These are phyloP conservation scores for Cladosporium austrohemisphaericum DNA, from an alignment of 2,329 filamentous ascomycete species.

Conservation along the genomic window DNA sequence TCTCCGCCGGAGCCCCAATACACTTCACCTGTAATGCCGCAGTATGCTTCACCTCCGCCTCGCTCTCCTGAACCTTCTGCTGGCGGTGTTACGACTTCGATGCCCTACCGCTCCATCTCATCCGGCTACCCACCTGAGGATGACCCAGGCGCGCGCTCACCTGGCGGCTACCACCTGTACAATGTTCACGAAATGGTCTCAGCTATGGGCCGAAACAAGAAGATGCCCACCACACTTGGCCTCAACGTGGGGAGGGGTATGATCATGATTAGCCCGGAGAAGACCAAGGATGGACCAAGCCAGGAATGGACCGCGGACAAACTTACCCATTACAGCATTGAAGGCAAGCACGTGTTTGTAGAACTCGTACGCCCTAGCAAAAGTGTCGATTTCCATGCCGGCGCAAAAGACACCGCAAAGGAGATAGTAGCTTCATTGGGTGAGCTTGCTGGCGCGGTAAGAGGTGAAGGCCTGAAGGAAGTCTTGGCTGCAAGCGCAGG, in stretches of 20 bases:
- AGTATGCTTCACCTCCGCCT: conserved; percentile 33
- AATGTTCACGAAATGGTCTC: conserved; percentile 97
- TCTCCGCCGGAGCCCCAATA: conserved; percentile 38
- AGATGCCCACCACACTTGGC: conserved; percentile 96
- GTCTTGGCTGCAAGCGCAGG: conserved; percentile 77
- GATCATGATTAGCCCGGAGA: conserved; percentile 88
- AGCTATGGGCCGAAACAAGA: conserved; percentile 95
- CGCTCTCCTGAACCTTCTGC: conserved; percentile 36
- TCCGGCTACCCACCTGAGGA: conserved; percentile 18
- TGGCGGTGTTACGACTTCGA: conserved; percentile 49
- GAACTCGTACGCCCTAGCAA: conserved; percentile 89
- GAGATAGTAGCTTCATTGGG: conserved; percentile 87
- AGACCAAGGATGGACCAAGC: conserved; percentile 73
- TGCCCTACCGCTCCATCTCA: conserved; percentile 49
- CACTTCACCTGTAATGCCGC: conserved; percentile 20
- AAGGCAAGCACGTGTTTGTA: conserved; percentile 96
- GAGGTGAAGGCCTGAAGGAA: conserved; percentile 78
- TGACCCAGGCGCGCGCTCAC: conserved; percentile 42
- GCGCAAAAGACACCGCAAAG: conserved; percentile 91
- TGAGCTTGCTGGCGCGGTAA: conserved; percentile 80
- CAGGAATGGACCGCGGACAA: conserved; percentile 94
- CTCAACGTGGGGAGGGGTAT: conserved; percentile 84
- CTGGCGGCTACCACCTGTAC: conserved; percentile 86
- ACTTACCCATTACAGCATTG: conserved; percentile 95
- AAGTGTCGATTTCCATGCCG: conserved; percentile 94